phyloP scores from a whole-genome alignment of 208 protist species.

The Trypanosoma scelopori region DNA sequence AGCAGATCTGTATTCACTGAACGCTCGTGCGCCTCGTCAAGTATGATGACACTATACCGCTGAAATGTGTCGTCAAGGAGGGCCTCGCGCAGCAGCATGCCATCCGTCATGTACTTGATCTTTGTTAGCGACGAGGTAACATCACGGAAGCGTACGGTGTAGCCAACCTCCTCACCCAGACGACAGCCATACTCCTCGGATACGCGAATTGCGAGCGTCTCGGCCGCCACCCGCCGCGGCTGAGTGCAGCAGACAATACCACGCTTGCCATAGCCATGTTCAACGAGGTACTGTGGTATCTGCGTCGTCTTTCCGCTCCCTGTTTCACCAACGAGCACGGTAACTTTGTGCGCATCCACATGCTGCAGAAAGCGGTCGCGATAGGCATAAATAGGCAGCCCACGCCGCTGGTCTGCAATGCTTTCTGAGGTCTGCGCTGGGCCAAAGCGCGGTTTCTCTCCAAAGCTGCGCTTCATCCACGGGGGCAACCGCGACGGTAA shows the following conservation, averaged over 20 bases:
- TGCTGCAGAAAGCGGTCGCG: conserved; percentile 89
- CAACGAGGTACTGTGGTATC: conserved; percentile 94
- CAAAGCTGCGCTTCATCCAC: conserved; percentile 84
- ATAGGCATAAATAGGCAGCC: conserved; percentile 95
- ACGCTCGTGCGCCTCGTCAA: conserved; percentile 99
- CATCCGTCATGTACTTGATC: conserved; percentile 99
- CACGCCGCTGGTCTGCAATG: conserved; percentile 76
- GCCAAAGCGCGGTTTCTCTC: conserved; percentile 70
- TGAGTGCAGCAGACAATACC: conserved; percentile 95
- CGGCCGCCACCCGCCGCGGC: conserved; percentile 98
- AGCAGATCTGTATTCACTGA: conserved; percentile 99
- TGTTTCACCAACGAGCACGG: conserved; percentile 95
- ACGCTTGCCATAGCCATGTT: conserved; percentile 80
- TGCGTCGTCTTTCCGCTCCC: conserved; percentile 98
- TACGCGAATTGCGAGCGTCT: conserved; percentile 98
- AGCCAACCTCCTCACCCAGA: conserved; percentile 98
- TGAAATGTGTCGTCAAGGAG: conserved; percentile 94
- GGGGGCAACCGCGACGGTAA: conserved; percentile 63
- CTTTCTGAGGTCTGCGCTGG: conserved; percentile 50
- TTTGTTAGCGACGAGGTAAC: conserved; percentile 94
- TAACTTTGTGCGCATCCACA: conserved; percentile 78
- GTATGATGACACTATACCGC: conserved; percentile 98
- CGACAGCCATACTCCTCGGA: conserved; percentile 97
- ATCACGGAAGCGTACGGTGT: conserved; percentile 99
- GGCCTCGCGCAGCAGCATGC: conserved; percentile 98